These are phyloP conservation scores for Suhomyces bokatorum DNA, from an alignment of 1,139 yeast species.

Conservation along the genomic window DNA sequence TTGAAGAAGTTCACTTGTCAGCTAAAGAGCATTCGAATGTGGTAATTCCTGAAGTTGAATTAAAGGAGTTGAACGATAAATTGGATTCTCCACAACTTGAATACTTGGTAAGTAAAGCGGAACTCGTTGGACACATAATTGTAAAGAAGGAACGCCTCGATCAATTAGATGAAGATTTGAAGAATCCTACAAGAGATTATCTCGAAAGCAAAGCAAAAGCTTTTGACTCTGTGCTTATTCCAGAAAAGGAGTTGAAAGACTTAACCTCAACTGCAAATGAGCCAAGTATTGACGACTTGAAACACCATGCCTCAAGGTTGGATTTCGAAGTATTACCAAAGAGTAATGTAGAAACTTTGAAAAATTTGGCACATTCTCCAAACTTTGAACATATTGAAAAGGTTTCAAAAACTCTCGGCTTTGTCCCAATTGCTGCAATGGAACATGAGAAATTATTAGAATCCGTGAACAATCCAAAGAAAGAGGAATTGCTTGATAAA, in stretches of 20 bases:
- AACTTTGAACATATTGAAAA: constrained; percentile 25
- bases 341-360: constrained; percentile 12
- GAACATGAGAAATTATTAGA: constrained; percentile 20
- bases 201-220: constrained; percentile 20
- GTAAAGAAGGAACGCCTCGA: constrained; percentile 5
- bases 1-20: constrained; percentile 14
- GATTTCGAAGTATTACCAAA: constrained; percentile 19
- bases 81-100: constrained; percentile 20
- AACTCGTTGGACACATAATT: constrained; percentile 1
- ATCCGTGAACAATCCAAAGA: constrained; percentile 14
- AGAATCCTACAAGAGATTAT: constrained; percentile 23
- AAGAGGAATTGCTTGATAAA: constrained; percentile 9
- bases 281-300: constrained; percentile 14
- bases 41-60: constrained; percentile 1
- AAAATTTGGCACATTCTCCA: constrained; percentile 25
- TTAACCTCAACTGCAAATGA: constrained; percentile 15
- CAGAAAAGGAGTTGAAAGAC: constrained; percentile 20
- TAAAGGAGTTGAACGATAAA: constrained; percentile 2
- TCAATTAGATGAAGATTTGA: constrained; percentile 12
- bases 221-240: constrained; percentile 21
- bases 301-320: constrained; percentile 10
- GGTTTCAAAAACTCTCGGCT: constrained; percentile 14
- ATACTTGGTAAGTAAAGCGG: constrained; percentile 22
- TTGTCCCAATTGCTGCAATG: constrained; percentile 9
- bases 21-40: constrained; percentile 8